Evolutionary conservation across 106 monocot species (phyloP).

Genomic region (Cymbidium sinense): DNA sequence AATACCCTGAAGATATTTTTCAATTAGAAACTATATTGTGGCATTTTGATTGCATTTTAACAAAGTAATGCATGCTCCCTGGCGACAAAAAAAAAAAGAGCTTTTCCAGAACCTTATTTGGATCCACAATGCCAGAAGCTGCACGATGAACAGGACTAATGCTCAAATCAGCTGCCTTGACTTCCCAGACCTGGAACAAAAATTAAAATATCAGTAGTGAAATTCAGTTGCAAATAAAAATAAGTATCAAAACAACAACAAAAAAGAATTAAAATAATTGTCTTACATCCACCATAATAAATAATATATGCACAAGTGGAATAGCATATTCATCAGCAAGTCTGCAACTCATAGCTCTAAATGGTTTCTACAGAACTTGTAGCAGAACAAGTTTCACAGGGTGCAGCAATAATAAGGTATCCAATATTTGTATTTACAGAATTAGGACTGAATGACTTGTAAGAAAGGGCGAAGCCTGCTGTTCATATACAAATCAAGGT

Average conservation of each 20-base stretch:
- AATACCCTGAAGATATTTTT: constrained; percentile 54
- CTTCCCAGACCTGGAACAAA: constrained; percentile 84
- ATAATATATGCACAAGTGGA: neutral
- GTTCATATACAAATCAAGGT: neutral
- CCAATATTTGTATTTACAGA: neutral
- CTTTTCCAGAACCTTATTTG: constrained; percentile 58
- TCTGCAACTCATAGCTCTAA: neutral
- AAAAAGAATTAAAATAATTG: neutral
- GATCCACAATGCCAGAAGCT: constrained; percentile 80
- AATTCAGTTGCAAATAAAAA: neutral
- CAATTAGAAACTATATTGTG: neutral
- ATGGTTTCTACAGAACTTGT: neutral
- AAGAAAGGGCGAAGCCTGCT: neutral
- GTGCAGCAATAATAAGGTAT: neutral
- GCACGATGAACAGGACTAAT: constrained; percentile 99
- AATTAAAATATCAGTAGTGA: neutral
- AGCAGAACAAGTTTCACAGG: neutral
- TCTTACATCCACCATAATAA: neutral
- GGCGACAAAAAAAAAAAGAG: neutral
- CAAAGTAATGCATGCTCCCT: neutral
- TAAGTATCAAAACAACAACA: neutral
- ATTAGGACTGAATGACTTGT: neutral
- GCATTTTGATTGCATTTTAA: neutral
- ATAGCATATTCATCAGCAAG: neutral
- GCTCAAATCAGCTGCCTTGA: constrained; percentile 97